phyloP scores from a whole-genome alignment of 768 basidiomycete genomes.

The Rickenella mellea region DNA sequence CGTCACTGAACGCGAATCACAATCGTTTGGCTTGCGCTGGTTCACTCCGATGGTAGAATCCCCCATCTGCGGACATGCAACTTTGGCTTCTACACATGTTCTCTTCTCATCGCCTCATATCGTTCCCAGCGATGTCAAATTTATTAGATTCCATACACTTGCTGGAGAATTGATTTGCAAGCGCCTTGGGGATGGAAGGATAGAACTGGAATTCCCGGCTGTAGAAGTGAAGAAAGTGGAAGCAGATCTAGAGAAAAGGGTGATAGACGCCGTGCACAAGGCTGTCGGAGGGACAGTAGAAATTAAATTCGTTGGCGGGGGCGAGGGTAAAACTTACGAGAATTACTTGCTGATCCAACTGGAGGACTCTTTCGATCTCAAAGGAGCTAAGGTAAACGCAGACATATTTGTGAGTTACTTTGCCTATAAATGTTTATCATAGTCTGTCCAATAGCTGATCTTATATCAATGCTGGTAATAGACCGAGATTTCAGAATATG shows the following conservation, averaged over 20 bases:
- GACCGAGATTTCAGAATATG: conserved; percentile 1
- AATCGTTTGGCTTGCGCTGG: conserved; percentile 16
- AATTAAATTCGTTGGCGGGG: conserved; percentile 27
- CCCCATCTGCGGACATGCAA: conserved; percentile 23
- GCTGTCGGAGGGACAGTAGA: conserved; percentile 30
- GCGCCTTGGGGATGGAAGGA: conserved; percentile 2
- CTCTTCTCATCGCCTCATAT: conserved; percentile 10
- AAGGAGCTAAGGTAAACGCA: conserved; percentile 20
- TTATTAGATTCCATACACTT: conserved; percentile 11
- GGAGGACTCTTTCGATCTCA: conserved; percentile 27
- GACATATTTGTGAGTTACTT: conserved; percentile 23
- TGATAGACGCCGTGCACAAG: conserved; percentile 21
- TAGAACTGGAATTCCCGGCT: conserved; percentile 27
- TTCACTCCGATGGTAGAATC: conserved; percentile 17
- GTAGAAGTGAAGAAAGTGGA: conserved; percentile 16
- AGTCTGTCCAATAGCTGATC: background rate
- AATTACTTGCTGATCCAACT: conserved; percentile 33
- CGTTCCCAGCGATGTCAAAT: conserved; percentile 2
- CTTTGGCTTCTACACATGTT: conserved; percentile 19
- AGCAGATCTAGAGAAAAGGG: conserved; percentile 19
- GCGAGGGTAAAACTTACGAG: conserved; percentile 21
- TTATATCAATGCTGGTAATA: background rate
- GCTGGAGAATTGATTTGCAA: conserved; percentile 12
- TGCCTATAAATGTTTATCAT: too few relatives aligned
- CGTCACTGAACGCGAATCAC: background rate